phyloP scores from a whole-genome alignment of 2,329 filamentous ascomycete species.

The Aspergillus quadricinctus region DNA sequence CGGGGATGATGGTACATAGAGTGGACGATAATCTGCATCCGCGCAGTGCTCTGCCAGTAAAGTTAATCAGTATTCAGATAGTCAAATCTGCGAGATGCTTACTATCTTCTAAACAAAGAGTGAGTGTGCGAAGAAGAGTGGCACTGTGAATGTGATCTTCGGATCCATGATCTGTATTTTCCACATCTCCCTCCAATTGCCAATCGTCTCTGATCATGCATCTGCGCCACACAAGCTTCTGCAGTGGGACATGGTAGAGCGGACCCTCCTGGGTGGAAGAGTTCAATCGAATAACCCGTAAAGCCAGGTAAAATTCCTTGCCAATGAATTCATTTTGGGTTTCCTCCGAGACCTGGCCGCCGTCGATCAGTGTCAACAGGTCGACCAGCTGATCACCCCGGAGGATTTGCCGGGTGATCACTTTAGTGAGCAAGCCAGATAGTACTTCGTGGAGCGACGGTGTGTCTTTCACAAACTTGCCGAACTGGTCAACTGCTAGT shows the following conservation, averaged over 20 bases:
- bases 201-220: slow-evolving; percentile 82
- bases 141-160: slow-evolving; percentile 61
- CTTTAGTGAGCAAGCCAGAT: slow-evolving; percentile 62
- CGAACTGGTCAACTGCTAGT: slow-evolving; percentile 66
- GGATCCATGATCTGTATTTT: slow-evolving; percentile 67
- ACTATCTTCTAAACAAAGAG: slow-evolving; percentile 55
- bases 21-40: slow-evolving; percentile 10
- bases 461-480: slow-evolving; percentile 53
- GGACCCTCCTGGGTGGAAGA: slow-evolving; percentile 51
- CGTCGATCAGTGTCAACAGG: slow-evolving; percentile 70
- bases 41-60: slow-evolving; percentile 13
- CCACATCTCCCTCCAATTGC: slow-evolving; percentile 71
- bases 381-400: slow-evolving; percentile 52
- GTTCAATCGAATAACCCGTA: slow-evolving; percentile 54
- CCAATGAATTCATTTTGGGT: slow-evolving; percentile 49
- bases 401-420: slow-evolving; percentile 69
- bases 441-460: slow-evolving; percentile 68
- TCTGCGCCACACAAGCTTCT: slow-evolving; percentile 71
- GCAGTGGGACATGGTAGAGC: slow-evolving; percentile 21
- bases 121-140: slow-evolving; percentile 63
- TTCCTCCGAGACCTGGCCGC: slow-evolving; percentile 40
- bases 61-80: slow-evolving; percentile 5
- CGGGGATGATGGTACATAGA: slow-evolving; percentile 24
- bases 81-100: not conserved
- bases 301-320: slow-evolving; percentile 69